Evolutionary conservation across 345 rosid genomes (phyloP).

Genomic region (Melaleuca quinquenervia): DNA sequence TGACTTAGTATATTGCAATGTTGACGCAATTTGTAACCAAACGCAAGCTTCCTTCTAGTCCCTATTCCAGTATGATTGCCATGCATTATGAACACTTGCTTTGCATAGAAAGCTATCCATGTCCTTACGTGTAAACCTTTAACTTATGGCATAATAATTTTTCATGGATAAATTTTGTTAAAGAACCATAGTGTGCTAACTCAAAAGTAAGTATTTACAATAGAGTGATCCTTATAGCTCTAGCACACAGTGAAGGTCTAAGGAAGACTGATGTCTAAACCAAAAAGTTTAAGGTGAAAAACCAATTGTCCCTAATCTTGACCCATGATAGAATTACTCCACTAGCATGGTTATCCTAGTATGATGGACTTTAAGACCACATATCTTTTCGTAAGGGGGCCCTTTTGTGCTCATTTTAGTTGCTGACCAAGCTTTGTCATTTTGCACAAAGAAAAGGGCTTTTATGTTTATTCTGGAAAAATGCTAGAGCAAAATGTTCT

Average conservation of each 20-base stretch:
- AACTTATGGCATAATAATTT: not conserved
- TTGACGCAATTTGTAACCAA: not conserved
- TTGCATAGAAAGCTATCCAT: not conserved
- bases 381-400: too few relatives aligned
- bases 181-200: not conserved
- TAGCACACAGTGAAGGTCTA: not conserved
- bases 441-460: not conserved
- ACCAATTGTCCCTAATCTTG: not conserved
- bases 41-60: not conserved
- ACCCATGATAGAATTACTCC: not conserved
- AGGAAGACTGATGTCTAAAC: not conserved
- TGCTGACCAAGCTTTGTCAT: not conserved
- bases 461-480: not conserved
- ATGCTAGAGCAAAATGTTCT: not conserved
- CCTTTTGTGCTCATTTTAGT: not conserved
- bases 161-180: not conserved
- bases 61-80: not conserved
- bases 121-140: too few relatives aligned
- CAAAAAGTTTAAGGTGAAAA: not conserved
- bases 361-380: too few relatives aligned
- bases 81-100: not conserved
- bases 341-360: not conserved
- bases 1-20: not conserved
- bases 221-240: not conserved
- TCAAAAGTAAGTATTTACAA: not conserved